A percentile compares a stretch with the other conserved stretches of the same genome.
These are phyloP conservation scores for Rhizopogon roseolus DNA, from an alignment of 768 basidiomycete genomes.

Conservation along the genomic window DNA sequence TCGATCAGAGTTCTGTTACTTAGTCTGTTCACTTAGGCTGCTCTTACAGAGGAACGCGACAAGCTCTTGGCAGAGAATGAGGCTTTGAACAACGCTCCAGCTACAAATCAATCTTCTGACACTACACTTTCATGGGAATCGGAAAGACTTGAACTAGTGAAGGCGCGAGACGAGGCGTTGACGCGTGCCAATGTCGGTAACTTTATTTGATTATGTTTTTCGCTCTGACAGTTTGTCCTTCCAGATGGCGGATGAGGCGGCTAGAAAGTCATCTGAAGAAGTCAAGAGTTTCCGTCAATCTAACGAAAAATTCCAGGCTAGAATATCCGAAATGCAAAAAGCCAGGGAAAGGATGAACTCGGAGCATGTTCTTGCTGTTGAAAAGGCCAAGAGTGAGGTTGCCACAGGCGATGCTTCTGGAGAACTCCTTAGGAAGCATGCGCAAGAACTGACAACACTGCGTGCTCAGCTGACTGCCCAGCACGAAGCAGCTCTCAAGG, in stretches of 20 bases:
- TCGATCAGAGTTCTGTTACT: neutral
- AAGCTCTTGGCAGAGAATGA: slow-evolving; percentile 58
- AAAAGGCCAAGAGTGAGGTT: slow-evolving; percentile 47
- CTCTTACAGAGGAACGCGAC: slow-evolving; percentile 57
- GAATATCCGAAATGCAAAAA: slow-evolving; percentile 49
- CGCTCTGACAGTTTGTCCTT: slow-evolving; percentile 1
- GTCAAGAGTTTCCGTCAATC: slow-evolving; percentile 33
- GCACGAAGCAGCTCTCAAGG: slow-evolving; percentile 49
- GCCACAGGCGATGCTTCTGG: slow-evolving; percentile 23
- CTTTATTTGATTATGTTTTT: neutral
- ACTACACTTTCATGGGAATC: slow-evolving; percentile 44
- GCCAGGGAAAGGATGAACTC: slow-evolving; percentile 39
- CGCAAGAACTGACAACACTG: slow-evolving; percentile 53
- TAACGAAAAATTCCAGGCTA: slow-evolving; percentile 53
- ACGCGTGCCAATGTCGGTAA: slow-evolving; percentile 50
- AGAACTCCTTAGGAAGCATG: slow-evolving; percentile 47
- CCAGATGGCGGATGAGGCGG: slow-evolving; percentile 38
- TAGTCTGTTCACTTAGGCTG: slow-evolving; percentile 32
- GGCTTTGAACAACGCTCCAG: slow-evolving; percentile 21
- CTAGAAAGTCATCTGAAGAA: slow-evolving; percentile 40
- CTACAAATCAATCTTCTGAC: slow-evolving; percentile 20
- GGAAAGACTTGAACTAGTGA: slow-evolving; percentile 55
- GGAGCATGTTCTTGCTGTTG: slow-evolving; percentile 48
- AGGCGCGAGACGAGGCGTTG: slow-evolving; percentile 56
- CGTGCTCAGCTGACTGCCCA: slow-evolving; percentile 49